Evolutionary conservation across 192 early-diverging fungal species (phyloP).

Genomic region (Polychytrium aggregatum): DNA sequence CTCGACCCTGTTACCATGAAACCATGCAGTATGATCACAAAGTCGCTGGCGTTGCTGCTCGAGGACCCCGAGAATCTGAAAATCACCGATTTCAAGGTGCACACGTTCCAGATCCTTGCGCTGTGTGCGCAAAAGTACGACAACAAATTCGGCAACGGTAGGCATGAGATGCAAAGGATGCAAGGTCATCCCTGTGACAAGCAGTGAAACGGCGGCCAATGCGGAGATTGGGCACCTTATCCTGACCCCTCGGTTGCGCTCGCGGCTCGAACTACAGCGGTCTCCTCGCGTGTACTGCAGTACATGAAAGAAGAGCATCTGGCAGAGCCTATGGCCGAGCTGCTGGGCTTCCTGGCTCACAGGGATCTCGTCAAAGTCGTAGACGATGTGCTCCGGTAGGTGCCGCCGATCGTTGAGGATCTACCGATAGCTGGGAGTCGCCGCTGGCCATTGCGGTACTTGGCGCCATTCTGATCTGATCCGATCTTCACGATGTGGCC

Average conservation of each 20-base stretch:
- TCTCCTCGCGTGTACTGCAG: constrained; percentile 19
- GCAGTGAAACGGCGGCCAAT: not conserved
- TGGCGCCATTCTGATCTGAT: not conserved
- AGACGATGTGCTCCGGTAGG: constrained; percentile 18
- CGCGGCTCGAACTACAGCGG: not conserved
- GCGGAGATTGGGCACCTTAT: not conserved
- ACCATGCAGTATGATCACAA: constrained; percentile 43
- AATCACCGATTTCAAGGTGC: constrained; percentile 39
- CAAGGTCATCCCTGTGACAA: not conserved
- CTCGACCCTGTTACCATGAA: not conserved
- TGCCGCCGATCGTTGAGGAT: too few relatives aligned
- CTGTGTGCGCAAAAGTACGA: constrained; percentile 71
- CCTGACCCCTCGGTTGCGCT: too few relatives aligned
- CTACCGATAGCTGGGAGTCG: not conserved
- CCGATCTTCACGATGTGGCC: not conserved
- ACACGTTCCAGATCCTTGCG: constrained; percentile 58
- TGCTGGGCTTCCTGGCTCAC: constrained; percentile 14
- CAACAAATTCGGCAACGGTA: constrained; percentile 29
- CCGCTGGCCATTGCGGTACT: not conserved
- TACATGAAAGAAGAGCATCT: constrained; percentile 37
- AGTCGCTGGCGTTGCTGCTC: constrained; percentile 42
- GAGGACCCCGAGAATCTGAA: constrained; percentile 68
- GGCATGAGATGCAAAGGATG: not conserved
- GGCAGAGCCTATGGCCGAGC: constrained; percentile 31
- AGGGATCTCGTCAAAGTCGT: constrained; percentile 10